Percentiles rank a stretch among this genome's conserved stretches.
Conservation (phyloP, 495 filamentous ascomycete genomes). For the Oidiodendron maius region DNA sequence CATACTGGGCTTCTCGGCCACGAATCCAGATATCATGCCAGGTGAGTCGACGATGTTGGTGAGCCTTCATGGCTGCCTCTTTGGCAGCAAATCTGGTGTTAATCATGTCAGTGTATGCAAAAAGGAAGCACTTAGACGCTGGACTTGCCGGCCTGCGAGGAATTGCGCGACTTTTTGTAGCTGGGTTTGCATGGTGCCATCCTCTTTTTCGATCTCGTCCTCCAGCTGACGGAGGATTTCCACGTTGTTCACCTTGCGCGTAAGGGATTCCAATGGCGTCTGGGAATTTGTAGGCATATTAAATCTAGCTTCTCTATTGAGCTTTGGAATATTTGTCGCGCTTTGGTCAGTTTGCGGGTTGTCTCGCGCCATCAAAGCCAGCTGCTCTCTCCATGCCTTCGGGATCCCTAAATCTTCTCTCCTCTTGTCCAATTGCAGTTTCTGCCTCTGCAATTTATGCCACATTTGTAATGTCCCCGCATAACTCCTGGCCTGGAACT, state of each 20-base stretch:
- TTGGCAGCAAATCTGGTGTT: slow-evolving; percentile 55
- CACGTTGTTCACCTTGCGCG: too few species aligned
- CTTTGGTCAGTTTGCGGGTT: too few species aligned
- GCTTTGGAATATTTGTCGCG: too few species aligned
- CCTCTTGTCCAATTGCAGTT: not conserved
- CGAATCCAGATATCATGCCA: slow-evolving; percentile 42
- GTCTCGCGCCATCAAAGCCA: too few species aligned
- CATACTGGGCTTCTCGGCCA: not conserved
- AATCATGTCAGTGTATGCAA: slow-evolving; percentile 6
- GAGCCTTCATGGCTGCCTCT: slow-evolving; percentile 60
- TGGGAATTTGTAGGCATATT: too few species aligned
- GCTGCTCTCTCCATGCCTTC: too few species aligned
- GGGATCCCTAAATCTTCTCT: not conserved
- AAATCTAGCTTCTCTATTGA: too few species aligned
- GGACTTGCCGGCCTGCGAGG: slow-evolving; percentile 45
- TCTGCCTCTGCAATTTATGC: not conserved
- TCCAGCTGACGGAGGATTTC: too few species aligned
- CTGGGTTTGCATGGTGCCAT: not conserved
- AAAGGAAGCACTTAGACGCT: not conserved
- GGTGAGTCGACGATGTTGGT: slow-evolving; percentile 32
- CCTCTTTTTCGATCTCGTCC: not conserved
- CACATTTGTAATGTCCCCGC: not conserved
- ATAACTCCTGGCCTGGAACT: not conserved
- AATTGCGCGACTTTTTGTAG: slow-evolving; percentile 17
- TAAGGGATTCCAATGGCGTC: too few species aligned